Evolutionary conservation across 768 basidiomycete genomes (phyloP).

Genomic region (Lactifluus subvellereus): DNA sequence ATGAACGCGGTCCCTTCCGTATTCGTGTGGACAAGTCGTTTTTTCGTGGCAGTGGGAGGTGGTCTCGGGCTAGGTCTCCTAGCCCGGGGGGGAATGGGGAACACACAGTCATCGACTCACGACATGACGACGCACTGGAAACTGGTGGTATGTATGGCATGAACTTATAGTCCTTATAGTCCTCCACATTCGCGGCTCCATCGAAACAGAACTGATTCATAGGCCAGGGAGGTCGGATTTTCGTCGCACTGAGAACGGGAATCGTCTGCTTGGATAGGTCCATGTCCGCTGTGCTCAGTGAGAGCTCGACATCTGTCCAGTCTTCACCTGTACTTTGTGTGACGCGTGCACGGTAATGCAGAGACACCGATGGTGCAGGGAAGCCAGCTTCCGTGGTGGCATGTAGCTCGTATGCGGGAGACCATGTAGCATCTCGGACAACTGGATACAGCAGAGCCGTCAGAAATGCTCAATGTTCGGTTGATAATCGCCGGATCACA

Average conservation of each 20-base stretch:
- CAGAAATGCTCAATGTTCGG: not conserved
- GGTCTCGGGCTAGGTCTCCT: too few species aligned
- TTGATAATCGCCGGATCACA: conserved; percentile 20
- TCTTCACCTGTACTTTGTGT: conserved; percentile 55
- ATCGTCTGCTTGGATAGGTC: conserved; percentile 37
- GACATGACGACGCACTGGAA: too few species aligned
- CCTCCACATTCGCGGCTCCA: not conserved
- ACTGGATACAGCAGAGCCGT: conserved; percentile 31
- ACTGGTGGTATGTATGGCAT: too few species aligned
- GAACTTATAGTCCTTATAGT: too few species aligned
- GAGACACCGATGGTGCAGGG: conserved; percentile 38
- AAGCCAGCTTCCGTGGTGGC: conserved; percentile 40
- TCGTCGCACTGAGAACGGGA: conserved; percentile 18
- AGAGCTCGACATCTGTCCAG: conserved; percentile 47
- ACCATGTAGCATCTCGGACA: conserved; percentile 47
- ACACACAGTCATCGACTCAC: too few species aligned
- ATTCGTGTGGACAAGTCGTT: too few species aligned
- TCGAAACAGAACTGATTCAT: not conserved
- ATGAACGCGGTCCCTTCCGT: not conserved
- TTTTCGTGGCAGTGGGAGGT: too few species aligned
- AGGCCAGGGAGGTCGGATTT: conserved; percentile 1
- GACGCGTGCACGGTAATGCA: conserved; percentile 53
- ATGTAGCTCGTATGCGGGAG: conserved; percentile 53
- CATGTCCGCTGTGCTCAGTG: conserved; percentile 45
- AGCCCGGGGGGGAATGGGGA: too few species aligned